These are phyloP conservation scores for Colletotrichum lindemuthianum DNA, from an alignment of 2,329 filamentous ascomycete genomes.

Conservation along the genomic window DNA sequence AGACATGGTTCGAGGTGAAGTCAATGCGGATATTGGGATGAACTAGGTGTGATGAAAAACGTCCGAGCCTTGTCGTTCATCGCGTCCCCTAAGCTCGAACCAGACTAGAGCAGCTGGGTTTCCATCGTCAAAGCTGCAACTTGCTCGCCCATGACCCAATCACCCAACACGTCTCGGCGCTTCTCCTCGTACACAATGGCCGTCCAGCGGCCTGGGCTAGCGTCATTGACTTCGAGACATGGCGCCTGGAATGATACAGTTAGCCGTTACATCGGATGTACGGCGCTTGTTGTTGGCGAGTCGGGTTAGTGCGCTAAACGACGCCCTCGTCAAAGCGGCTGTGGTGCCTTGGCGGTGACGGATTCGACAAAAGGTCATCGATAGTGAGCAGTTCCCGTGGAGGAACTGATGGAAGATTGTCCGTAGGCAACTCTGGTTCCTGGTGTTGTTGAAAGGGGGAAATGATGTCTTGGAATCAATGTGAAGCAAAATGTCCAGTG, in stretches of 20 bases:
- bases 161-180: neutral
- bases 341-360: conserved; percentile 15
- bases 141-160: neutral
- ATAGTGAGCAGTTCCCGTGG: neutral
- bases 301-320: conserved; percentile 9
- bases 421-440: too few relatives aligned
- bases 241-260: conserved; percentile 23
- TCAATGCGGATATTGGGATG: conserved; percentile 35
- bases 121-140: conserved; percentile 19
- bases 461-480: neutral
- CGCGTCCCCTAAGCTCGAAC: conserved; percentile 18
- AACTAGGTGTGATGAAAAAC: conserved; percentile 30
- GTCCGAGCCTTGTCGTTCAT: conserved; percentile 31
- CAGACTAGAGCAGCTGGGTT: neutral
- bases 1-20: neutral
- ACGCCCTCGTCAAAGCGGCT: conserved; percentile 29
- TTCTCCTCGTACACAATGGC: neutral
- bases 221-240: conserved; percentile 12
- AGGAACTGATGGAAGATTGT: neutral
- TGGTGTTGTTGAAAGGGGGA: conserved; percentile 11
- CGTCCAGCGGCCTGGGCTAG: conserved; percentile 10
- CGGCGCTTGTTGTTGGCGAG: conserved; percentile 18
- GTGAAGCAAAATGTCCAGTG: neutral
- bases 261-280: conserved; percentile 25
- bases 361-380: conserved; percentile 11